A percentile compares a stretch with the other conserved stretches of the same genome.
Conservation (phyloP, 305 asterid species). For the Solanum hybrid region DNA sequence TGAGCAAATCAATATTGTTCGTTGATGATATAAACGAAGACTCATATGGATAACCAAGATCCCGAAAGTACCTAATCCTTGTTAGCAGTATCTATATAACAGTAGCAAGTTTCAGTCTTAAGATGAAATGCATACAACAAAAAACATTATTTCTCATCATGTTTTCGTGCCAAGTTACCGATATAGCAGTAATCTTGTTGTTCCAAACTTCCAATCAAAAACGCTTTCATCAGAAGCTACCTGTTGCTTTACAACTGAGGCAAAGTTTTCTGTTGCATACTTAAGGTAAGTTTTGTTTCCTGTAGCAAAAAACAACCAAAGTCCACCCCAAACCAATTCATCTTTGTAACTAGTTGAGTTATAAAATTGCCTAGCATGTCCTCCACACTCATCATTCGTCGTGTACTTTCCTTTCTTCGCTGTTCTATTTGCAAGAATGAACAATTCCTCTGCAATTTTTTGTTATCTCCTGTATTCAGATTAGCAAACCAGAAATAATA, state of each 20-base stretch:
- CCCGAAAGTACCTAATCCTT: constrained; percentile 39
- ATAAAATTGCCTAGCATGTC: constrained; percentile 30
- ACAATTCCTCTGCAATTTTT: constrained; percentile 23
- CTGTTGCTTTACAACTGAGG: constrained; percentile 38
- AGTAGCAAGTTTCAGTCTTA: not conserved
- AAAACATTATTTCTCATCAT: not conserved
- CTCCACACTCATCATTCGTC: constrained; percentile 35
- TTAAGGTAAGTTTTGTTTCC: constrained; percentile 39
- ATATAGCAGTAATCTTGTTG: constrained; percentile 39
- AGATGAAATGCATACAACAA: not conserved
- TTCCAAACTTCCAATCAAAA: constrained; percentile 30
- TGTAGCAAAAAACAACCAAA: constrained; percentile 52
- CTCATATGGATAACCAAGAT: constrained; percentile 63
- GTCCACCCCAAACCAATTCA: constrained; percentile 51
- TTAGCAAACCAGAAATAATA: no score
- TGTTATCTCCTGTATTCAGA: no score
- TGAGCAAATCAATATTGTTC: constrained; percentile 36
- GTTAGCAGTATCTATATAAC: constrained; percentile 37
- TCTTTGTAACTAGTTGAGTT: constrained; percentile 38
- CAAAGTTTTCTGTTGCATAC: constrained; percentile 29
- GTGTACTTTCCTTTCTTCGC: constrained; percentile 28
- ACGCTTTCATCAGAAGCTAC: constrained; percentile 25
- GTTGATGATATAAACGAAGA: constrained; percentile 28
- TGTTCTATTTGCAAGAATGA: constrained; percentile 16
- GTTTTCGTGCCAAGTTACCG: constrained; percentile 12